phyloP scores from a whole-genome alignment of 1,139 yeast genomes.

The Hyphopichia burtonii region DNA sequence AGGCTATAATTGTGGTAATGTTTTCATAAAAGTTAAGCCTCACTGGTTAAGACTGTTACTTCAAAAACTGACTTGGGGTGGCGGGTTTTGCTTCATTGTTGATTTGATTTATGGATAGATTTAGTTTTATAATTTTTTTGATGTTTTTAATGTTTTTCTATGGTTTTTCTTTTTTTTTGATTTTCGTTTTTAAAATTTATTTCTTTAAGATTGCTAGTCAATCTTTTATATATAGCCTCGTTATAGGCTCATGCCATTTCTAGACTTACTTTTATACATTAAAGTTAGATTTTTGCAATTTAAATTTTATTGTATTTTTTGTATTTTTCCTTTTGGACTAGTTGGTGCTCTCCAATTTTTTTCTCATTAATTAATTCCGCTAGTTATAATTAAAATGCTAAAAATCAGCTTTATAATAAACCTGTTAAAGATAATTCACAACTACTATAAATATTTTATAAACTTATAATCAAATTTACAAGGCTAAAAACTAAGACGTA shows the following conservation, averaged over 20 bases:
- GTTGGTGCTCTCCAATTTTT: background rate
- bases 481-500: no score
- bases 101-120: slow-evolving; percentile 55
- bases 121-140: background rate
- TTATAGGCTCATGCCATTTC: background rate
- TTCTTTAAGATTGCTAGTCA: background rate
- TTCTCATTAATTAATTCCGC: background rate
- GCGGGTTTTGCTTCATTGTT: slow-evolving; percentile 60
- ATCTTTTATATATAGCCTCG: no score
- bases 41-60: slow-evolving; percentile 43
- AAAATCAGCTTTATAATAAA: no score
- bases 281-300: background rate
- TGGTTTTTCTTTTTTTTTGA: background rate
- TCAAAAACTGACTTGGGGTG: slow-evolving; percentile 67
- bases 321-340: background rate
- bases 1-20: slow-evolving; percentile 65
- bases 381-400: background rate
- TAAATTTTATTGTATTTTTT: background rate
- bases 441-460: no score
- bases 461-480: no score
- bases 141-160: background rate
- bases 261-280: no score
- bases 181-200: background rate
- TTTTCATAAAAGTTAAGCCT: slow-evolving; percentile 54
- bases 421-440: no score